Evolutionary conservation across 371 early-diverging fungal species (phyloP), one percentile per base, ranked within the genome.

Genomic region (Smittium culicis): DNA sequence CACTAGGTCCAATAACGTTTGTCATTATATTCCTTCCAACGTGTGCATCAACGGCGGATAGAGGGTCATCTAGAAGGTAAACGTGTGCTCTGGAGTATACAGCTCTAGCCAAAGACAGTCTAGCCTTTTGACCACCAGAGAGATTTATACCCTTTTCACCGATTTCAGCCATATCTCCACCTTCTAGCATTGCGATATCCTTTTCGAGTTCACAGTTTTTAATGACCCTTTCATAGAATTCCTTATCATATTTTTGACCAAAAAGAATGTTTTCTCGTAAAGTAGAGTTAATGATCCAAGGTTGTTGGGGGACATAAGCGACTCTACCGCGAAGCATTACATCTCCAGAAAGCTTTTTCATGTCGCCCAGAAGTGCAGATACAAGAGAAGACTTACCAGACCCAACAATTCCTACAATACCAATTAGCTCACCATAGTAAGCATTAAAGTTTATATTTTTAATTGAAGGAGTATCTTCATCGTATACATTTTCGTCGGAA

Each of bases 241-340:
- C 75, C 31, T 80, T 79, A 60, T 94, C 91, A 73, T 78, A 93
- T 0, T 80, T 76, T 71, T 82, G 80, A 8, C 94, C 94, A 84
- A 97, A 97, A 2, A 89, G 69, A 70, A 96, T 89, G 72, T 96
- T 96, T 59, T 91, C 91, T 25, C 89, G 81, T 16, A 98, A 66
- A 0, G 93, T 88, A 34, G 87, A 87, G 71, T 93, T 94, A 88
- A 91, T 88, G 35, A 97, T 89, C 93, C 94, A 96, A 27, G 98
- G 84, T 63, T 83, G 85, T 72, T 95, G 94, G 11, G 91, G 84
- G 0, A 89, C 92, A 77, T 92, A 94, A 5, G 93, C 93, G 8
- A 91, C 84, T 14, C 82, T 82, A 17, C 94, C 97, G 32, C 83
- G 76, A 2, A 94, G 69, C 1, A 70, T 74, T 14, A 90, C 86